Evolutionary conservation across 176 grass and related monocot species (phyloP).

Genomic region (Ensete ventricosum): DNA sequence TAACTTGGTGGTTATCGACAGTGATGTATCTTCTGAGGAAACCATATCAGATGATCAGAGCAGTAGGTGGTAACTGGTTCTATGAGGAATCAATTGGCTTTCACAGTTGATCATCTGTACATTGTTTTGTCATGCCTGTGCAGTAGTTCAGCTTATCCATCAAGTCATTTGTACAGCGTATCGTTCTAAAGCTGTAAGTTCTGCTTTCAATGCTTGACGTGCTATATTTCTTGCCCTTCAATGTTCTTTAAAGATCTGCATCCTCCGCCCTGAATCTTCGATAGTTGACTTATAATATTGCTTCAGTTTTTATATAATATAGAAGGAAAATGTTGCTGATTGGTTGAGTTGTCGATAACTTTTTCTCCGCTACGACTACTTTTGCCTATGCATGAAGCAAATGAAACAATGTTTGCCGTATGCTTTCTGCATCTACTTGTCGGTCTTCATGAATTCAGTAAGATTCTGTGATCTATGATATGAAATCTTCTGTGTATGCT

Average conservation of each 20-base stretch:
- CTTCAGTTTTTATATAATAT: not conserved
- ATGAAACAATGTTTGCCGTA: not conserved
- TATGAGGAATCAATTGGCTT: not conserved
- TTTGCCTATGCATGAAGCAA: not conserved
- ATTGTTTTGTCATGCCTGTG: not conserved
- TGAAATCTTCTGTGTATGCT: not conserved
- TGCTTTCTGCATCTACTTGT: not conserved
- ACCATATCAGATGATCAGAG: conserved; percentile 44
- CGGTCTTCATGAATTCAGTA: not conserved
- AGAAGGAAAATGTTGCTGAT: not conserved
- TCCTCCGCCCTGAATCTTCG: not conserved
- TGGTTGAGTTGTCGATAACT: not conserved
- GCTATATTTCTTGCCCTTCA: not conserved
- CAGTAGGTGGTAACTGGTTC: not conserved
- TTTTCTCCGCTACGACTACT: not conserved
- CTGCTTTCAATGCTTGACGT: not conserved
- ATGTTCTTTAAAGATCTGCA: not conserved
- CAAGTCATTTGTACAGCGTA: conserved; percentile 1
- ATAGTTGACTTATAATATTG: not conserved
- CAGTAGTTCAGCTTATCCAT: not conserved
- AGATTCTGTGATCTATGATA: not conserved
- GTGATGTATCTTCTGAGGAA: conserved; percentile 53
- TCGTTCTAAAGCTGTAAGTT: not conserved
- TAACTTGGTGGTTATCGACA: conserved; percentile 24
- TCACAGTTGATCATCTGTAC: conserved; percentile 1